These are phyloP conservation scores for Crithidia acanthocephali DNA, from an alignment of 208 protist species.

Conservation along the genomic window DNA sequence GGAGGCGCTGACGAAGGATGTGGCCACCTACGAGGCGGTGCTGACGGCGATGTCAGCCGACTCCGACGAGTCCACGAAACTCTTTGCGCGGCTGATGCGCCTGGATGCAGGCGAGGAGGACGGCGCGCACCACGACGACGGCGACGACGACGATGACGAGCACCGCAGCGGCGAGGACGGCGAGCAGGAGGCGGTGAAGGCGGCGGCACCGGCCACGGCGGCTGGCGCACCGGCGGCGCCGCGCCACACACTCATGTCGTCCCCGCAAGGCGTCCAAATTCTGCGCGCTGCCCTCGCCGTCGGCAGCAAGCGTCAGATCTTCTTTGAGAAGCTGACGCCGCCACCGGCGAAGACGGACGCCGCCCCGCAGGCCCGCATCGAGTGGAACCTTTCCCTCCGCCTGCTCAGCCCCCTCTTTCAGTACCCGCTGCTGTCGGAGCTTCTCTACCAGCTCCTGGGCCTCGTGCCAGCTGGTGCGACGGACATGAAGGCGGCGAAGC, in stretches of 20 bases:
- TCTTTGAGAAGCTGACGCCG: slow-evolving; percentile 56
- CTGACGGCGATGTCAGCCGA: slow-evolving; percentile 46
- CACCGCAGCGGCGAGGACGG: slow-evolving; percentile 19
- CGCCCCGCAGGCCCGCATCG: slow-evolving; percentile 30
- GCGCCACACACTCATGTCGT: slow-evolving; percentile 33
- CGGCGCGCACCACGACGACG: slow-evolving; percentile 15
- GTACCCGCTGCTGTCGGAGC: slow-evolving; percentile 47
- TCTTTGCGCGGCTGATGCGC: slow-evolving; percentile 49
- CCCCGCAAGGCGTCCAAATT: slow-evolving; percentile 54
- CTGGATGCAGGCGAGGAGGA: slow-evolving; percentile 26
- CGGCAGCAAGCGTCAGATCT: slow-evolving; percentile 46
- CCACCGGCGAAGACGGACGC: slow-evolving; percentile 22
- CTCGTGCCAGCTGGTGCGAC: slow-evolving; percentile 25
- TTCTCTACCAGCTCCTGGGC: slow-evolving; percentile 74
- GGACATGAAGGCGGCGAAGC: slow-evolving; percentile 18
- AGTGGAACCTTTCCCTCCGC: slow-evolving; percentile 31
- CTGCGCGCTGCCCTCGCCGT: slow-evolving; percentile 49
- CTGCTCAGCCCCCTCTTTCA: slow-evolving; percentile 65
- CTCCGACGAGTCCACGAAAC: slow-evolving; percentile 45
- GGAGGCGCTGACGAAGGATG: slow-evolving; percentile 43
- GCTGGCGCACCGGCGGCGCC: slow-evolving; percentile 15
- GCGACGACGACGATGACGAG: slow-evolving; percentile 17
- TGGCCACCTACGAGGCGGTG: slow-evolving; percentile 46
- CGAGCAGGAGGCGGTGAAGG: slow-evolving; percentile 1
- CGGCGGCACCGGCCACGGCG: not conserved